Evolutionary conservation across 2,329 filamentous ascomycete genomes (phyloP), one percentile per base, ranked within the genome.

Genomic region (Xylariaceae sp.): DNA sequence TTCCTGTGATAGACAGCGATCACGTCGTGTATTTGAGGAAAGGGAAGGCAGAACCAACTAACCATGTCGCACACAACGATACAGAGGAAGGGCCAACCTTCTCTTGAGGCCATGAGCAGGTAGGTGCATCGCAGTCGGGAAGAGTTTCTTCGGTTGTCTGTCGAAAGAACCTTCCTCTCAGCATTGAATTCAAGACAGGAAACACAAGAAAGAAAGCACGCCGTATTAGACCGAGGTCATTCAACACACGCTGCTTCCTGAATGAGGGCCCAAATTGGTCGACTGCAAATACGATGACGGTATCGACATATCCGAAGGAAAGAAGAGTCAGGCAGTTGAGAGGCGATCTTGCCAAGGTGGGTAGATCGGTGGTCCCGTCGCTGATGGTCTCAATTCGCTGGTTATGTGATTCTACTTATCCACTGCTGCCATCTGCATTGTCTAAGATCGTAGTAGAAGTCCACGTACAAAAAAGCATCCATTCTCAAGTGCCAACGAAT

Each of bases 1-100:
- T 59, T 60, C 56, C 51, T 8, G 19, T 43, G 32, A 44, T 46
- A n/a, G 8, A 11, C 46, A 30, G 42, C 43, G 45, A 45, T 29
- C 43, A 29, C 47, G 32, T 45, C 30, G 32, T 41, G 49, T 53
- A 26, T 40, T 46, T 37, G 45, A 48, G 12, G n/a, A 6, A 34
- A 34, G 50, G 19, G 56, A 60, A 58, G 51, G 53, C 30, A 50
- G 49, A 6, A 11, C 3, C 12, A 54, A 31, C 39, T 34, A 7
- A 39, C 47, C 44, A 37, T 11, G 12, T 11, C 35, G 12, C 8
- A 11, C 35, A 9, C 35, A 11, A 9, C 35, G 12, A 37, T 37
- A 3, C 35, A 7, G 35, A 37, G 35, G 35, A 37, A 37, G 35
- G 19, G 44, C 6, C 26, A 7, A 12, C 6, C 12, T 12, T 34